These are phyloP conservation scores for Purpureocillium lavendulum DNA, from an alignment of 2,329 filamentous ascomycete species.

Conservation along the genomic window DNA sequence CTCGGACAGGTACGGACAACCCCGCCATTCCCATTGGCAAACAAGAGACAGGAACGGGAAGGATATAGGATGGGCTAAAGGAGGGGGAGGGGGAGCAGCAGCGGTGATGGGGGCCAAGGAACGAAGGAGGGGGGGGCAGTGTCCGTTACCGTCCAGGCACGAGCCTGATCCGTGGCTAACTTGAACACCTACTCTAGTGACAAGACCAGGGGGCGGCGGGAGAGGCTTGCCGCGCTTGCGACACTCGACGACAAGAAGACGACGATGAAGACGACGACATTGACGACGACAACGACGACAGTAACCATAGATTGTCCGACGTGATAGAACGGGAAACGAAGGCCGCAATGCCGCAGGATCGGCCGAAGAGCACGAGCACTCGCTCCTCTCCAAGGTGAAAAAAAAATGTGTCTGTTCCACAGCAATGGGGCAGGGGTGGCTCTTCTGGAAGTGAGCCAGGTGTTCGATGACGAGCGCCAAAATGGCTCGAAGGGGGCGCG, in stretches of 20 bases:
- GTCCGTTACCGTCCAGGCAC: background rate
- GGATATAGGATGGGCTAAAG: background rate
- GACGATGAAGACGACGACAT: background rate
- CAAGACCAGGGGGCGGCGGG: conserved; percentile 1
- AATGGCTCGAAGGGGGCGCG: no score
- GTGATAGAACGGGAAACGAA: conserved; percentile 1
- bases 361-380: no score
- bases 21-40: background rate
- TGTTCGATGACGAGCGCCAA: no score
- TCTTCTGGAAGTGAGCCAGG: no score
- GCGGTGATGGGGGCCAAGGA: conserved; percentile 4
- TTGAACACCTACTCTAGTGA: conserved; percentile 7
- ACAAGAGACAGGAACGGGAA: conserved; percentile 5
- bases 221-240: conserved; percentile 9
- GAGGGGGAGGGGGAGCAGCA: conserved; percentile 1
- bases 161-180: conserved; percentile 7
- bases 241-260: background rate
- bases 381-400: background rate
- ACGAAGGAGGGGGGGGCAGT: conserved; percentile 5
- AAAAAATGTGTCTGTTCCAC: background rate
- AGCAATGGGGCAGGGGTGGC: no score
- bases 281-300: background rate
- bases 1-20: conserved; percentile 21
- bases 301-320: background rate
- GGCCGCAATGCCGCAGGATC: conserved; percentile 1